Evolutionary conservation across 2,329 filamentous ascomycete species (phyloP).

Genomic region (Reticulascus tulasneorum): DNA sequence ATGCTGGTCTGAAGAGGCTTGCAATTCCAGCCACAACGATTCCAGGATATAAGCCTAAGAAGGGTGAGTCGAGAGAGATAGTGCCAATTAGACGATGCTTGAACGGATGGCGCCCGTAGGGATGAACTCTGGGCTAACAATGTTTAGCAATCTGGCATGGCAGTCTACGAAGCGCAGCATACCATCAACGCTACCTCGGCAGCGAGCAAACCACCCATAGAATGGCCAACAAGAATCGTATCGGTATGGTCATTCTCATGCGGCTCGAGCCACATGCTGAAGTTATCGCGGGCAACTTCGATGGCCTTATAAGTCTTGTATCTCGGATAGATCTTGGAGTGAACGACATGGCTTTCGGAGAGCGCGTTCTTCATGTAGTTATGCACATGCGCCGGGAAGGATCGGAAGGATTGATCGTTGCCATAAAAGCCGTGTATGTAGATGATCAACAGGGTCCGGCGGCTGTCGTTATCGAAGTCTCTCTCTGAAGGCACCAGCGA

Average conservation of each 20-base stretch:
- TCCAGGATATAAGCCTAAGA: constrained; percentile 83
- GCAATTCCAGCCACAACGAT: constrained; percentile 78
- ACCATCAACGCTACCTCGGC: constrained; percentile 73
- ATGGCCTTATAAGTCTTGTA: constrained; percentile 74
- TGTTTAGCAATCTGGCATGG: not conserved
- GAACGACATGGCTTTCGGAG: constrained; percentile 70
- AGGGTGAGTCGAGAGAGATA: constrained; percentile 80
- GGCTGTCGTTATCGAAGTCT: constrained; percentile 19
- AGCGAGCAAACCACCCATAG: constrained; percentile 80
- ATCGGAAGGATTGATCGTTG: constrained; percentile 79
- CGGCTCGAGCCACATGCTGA: constrained; percentile 76
- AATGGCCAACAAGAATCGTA: constrained; percentile 79
- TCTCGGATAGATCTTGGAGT: constrained; percentile 80
- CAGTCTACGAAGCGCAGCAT: constrained; percentile 18
- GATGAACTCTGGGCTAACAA: constrained; percentile 28
- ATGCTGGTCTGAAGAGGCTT: constrained; percentile 63
- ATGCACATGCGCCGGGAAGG: constrained; percentile 85
- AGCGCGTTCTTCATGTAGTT: constrained; percentile 64
- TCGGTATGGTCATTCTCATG: constrained; percentile 73
- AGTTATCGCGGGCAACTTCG: constrained; percentile 72
- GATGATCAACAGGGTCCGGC: constrained; percentile 65
- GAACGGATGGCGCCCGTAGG: constrained; percentile 38
- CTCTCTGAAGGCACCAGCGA: constrained; percentile 27
- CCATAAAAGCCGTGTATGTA: constrained; percentile 93
- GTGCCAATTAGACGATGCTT: constrained; percentile 76